These are phyloP conservation scores for Echium plantagineum DNA, from an alignment of 257 asterid genomes.

Conservation along the genomic window DNA sequence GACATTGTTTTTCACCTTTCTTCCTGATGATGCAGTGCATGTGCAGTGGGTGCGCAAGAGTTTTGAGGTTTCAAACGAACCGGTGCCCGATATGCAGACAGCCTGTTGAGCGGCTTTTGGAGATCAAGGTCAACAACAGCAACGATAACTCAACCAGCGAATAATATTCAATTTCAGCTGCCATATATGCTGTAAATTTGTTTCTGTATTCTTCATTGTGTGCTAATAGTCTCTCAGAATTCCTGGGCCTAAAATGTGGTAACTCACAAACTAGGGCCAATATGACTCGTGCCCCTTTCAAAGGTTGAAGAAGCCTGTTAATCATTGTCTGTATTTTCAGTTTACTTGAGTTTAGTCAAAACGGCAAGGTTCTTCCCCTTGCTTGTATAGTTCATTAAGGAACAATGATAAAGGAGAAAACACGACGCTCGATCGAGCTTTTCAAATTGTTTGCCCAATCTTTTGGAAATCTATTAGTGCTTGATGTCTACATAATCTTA, in stretches of 20 bases:
- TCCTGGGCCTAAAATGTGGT: background rate
- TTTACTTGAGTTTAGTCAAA: too few species aligned
- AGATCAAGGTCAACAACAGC: slow-evolving; percentile 71
- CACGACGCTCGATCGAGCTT: too few species aligned
- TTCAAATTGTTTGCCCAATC: too few species aligned
- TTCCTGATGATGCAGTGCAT: slow-evolving; percentile 55
- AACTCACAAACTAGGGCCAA: background rate
- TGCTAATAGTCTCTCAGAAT: background rate
- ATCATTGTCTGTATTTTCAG: too few species aligned
- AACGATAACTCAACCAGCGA: background rate
- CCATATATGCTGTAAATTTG: background rate
- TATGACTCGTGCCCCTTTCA: too few species aligned
- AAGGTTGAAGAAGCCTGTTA: too few species aligned
- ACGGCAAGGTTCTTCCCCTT: too few species aligned
- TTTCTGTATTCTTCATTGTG: background rate
- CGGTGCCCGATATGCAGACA: slow-evolving; percentile 98
- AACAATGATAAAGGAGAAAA: too few species aligned
- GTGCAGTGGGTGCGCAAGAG: slow-evolving; percentile 98
- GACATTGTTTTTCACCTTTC: slow-evolving; percentile 2
- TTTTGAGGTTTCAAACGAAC: slow-evolving; percentile 85
- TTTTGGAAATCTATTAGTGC: too few species aligned
- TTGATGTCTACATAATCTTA: too few species aligned
- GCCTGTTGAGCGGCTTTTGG: slow-evolving; percentile 93
- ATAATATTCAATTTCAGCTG: background rate
- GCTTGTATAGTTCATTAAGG: too few species aligned